Conservation (phyloP, 2,329 filamentous ascomycete species). For the Pyrenochaeta sp. region DNA sequence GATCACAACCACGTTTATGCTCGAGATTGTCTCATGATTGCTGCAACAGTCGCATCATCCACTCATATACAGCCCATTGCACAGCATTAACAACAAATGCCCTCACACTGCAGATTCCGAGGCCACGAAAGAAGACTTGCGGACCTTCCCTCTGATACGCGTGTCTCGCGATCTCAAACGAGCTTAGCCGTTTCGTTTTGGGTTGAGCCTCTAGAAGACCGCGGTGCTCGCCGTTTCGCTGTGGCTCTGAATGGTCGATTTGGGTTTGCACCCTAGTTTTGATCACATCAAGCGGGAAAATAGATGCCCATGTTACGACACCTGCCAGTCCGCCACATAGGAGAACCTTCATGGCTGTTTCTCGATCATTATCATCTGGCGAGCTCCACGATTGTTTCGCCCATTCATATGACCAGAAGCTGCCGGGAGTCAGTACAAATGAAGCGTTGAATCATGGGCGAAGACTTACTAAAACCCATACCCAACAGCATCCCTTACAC, state of each 20-base stretch:
- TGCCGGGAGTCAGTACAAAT: conserved; percentile 41
- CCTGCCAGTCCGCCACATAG: conserved; percentile 88
- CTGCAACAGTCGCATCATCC: conserved; percentile 69
- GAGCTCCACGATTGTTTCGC: conserved; percentile 66
- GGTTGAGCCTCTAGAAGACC: conserved; percentile 25
- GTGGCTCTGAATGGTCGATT: conserved; percentile 24
- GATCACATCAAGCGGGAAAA: conserved; percentile 90
- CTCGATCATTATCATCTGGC: conserved; percentile 54
- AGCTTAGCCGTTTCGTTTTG: conserved; percentile 54
- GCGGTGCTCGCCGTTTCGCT: conserved; percentile 22
- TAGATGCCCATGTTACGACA: conserved; percentile 84
- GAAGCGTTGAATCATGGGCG: too few species aligned
- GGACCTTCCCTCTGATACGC: conserved; percentile 76
- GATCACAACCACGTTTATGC: neutral
- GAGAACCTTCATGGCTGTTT: conserved; percentile 69
- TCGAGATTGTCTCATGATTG: conserved; percentile 8
- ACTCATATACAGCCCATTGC: conserved; percentile 92
- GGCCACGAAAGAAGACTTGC: conserved; percentile 79
- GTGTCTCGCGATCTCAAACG: conserved; percentile 69
- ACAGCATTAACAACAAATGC: conserved; percentile 94
- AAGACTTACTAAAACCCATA: conserved; percentile 91
- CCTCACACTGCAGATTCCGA: conserved; percentile 81
- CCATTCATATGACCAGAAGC: conserved; percentile 90
- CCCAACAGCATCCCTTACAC: conserved; percentile 83
- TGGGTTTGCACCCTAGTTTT: conserved; percentile 93